These are phyloP conservation scores for Cymbopogon citratus DNA, from an alignment of 176 grass and related monocot genomes.

Conservation along the genomic window DNA sequence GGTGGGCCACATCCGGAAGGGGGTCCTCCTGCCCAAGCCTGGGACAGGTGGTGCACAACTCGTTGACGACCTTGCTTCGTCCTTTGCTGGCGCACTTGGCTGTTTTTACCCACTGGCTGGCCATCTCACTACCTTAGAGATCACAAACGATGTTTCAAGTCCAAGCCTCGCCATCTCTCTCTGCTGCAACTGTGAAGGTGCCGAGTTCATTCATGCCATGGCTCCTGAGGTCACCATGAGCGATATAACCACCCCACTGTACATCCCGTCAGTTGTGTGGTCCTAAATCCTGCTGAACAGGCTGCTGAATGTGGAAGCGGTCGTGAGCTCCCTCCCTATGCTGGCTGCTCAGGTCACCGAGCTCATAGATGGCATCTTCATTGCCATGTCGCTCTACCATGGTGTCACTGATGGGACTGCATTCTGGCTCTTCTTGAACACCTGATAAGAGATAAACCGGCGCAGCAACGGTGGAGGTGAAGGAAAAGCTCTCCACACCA, in stretches of 20 bases:
- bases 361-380: conserved; percentile 20
- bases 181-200: conserved; percentile 7
- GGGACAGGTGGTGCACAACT: neutral
- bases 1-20: neutral
- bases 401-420: neutral
- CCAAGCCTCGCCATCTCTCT: neutral
- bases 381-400: conserved; percentile 14
- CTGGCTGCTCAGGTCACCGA: conserved; percentile 6
- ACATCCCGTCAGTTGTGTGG: neutral
- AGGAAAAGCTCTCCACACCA: neutral
- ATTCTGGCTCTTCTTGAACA: conserved; percentile 22
- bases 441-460: conserved; percentile 23
- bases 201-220: conserved; percentile 37
- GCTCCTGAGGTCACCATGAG: conserved; percentile 7
- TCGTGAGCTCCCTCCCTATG: neutral
- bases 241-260: neutral
- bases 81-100: conserved; percentile 13
- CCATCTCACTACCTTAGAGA: neutral
- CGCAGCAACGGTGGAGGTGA: neutral
- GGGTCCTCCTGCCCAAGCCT: neutral
- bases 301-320: neutral
- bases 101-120: conserved; percentile 38
- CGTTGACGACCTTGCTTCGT: neutral
- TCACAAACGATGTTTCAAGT: no score
- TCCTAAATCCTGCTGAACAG: neutral